These are phyloP conservation scores for Climacium dendroides DNA, from an alignment of 225 moss, liverwort and hornwort species.

Conservation along the genomic window DNA sequence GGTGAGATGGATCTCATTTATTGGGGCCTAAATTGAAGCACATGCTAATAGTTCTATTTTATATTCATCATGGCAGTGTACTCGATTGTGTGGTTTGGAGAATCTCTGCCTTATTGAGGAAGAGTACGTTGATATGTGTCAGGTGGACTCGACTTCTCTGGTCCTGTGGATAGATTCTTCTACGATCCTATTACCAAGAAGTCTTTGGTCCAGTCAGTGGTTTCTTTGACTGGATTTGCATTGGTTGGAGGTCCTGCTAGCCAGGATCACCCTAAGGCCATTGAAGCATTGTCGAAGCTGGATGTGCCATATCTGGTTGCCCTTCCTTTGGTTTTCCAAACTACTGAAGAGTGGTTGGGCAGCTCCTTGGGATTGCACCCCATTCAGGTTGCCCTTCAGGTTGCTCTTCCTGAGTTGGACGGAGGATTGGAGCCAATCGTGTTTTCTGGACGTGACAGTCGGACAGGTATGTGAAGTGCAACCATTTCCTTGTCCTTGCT, in stretches of 20 bases:
- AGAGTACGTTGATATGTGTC: neutral
- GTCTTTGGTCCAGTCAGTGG: conserved; percentile 84
- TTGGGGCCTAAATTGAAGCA: neutral
- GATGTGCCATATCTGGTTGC: conserved; percentile 90
- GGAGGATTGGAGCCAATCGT: conserved; percentile 97
- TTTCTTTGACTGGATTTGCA: conserved; percentile 91
- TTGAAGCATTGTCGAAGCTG: conserved; percentile 68
- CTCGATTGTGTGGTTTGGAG: neutral
- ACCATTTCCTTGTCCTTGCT: neutral
- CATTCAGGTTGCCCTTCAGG: conserved; percentile 94
- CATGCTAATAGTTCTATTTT: neutral
- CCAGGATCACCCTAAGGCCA: conserved; percentile 91
- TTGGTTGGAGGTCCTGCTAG: conserved; percentile 91
- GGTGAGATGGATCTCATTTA: neutral
- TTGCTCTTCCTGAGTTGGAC: conserved; percentile 93
- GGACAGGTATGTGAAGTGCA: conserved; percentile 39
- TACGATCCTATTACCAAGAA: conserved; percentile 82
- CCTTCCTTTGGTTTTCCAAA: conserved; percentile 88
- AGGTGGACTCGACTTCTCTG: conserved; percentile 95
- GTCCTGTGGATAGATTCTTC: conserved; percentile 90
- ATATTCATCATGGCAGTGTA: neutral
- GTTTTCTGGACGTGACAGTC: conserved; percentile 91
- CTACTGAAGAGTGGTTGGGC: conserved; percentile 93
- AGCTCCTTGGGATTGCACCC: conserved; percentile 86
- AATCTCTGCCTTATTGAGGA: neutral